Percentiles rank a stretch among this genome's conserved stretches.
These are phyloP conservation scores for Citrus inodora DNA, from an alignment of 345 rosid genomes.

Conservation along the genomic window DNA sequence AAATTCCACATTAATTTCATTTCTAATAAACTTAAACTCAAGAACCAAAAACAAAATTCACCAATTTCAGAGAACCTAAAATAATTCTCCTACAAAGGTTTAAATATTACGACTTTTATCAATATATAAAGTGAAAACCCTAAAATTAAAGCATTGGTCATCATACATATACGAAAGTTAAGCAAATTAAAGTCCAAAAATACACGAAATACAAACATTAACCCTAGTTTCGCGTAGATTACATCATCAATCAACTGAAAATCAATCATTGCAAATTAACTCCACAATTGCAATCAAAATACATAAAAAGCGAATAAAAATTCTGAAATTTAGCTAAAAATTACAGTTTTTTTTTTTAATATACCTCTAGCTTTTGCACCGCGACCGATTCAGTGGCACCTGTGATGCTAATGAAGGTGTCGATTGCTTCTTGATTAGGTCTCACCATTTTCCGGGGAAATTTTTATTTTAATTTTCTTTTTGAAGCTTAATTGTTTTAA, in stretches of 20 bases:
- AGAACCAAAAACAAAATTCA: not conserved
- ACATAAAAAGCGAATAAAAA: not conserved
- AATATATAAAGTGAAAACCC: not conserved
- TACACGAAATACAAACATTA: conserved; percentile 24
- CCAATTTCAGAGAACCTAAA: not conserved
- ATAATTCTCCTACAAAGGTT: not conserved
- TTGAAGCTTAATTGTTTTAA: not conserved
- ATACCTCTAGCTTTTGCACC: conserved; percentile 65
- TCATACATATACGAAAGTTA: not conserved
- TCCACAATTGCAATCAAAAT: conserved; percentile 5
- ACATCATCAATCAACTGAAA: not conserved
- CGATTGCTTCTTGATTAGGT: conserved; percentile 75
- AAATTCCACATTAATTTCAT: not conserved
- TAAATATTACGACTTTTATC: not conserved
- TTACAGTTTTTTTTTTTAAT: not conserved
- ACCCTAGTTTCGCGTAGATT: conserved; percentile 25
- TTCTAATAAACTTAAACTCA: not conserved
- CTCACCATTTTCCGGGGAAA: conserved; percentile 52
- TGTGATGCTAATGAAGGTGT: conserved; percentile 82
- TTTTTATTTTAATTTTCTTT: not conserved
- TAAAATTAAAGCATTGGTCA: not conserved
- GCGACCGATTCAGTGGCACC: conserved; percentile 74
- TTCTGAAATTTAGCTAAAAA: not conserved
- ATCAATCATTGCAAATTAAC: conserved; percentile 4
- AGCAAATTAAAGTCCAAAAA: conserved; percentile 14